Evolutionary conservation across 2,329 filamentous ascomycete species (phyloP).

Genomic region (Trichothecium roseum): DNA sequence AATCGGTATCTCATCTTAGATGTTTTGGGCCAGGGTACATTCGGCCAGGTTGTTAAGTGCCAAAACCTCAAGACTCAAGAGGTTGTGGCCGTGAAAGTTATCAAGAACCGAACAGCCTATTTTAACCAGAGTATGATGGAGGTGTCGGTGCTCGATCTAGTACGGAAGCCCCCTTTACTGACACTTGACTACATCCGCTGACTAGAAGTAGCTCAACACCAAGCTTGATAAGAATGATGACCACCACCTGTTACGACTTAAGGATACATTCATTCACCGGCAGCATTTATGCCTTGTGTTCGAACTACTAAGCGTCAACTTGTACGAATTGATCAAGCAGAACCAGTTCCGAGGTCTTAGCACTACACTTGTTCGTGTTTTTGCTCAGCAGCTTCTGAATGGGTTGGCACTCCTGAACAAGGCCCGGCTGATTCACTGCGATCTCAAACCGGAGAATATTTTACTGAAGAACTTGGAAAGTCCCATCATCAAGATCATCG

Average conservation of each 20-base stretch:
- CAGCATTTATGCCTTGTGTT: constrained; percentile 97
- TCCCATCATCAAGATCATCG: constrained; percentile 99
- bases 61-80: constrained; percentile 98
- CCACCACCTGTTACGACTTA: constrained; percentile 85
- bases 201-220: constrained; percentile 60
- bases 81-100: constrained; percentile 96
- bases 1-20: constrained; percentile 96
- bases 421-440: constrained; percentile 92
- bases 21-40: constrained; percentile 92
- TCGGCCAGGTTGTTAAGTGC: constrained; percentile 97
- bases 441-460: constrained; percentile 97
- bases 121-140: constrained; percentile 99
- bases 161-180: constrained; percentile 30
- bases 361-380: constrained; percentile 92
- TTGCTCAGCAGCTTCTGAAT: constrained; percentile 92
- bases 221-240: constrained; percentile 99
- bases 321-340: constrained; percentile 98
- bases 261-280: constrained; percentile 96
- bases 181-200: constrained; percentile 2
- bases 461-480: constrained; percentile 96
- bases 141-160: constrained; percentile 90
- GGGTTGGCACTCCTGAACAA: constrained; percentile 89
- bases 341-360: constrained; percentile 97
- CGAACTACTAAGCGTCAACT: constrained; percentile 89
- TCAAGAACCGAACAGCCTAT: constrained; percentile 97